Evolutionary conservation across 345 rosid genomes (phyloP).

Genomic region (Populus simonii): DNA sequence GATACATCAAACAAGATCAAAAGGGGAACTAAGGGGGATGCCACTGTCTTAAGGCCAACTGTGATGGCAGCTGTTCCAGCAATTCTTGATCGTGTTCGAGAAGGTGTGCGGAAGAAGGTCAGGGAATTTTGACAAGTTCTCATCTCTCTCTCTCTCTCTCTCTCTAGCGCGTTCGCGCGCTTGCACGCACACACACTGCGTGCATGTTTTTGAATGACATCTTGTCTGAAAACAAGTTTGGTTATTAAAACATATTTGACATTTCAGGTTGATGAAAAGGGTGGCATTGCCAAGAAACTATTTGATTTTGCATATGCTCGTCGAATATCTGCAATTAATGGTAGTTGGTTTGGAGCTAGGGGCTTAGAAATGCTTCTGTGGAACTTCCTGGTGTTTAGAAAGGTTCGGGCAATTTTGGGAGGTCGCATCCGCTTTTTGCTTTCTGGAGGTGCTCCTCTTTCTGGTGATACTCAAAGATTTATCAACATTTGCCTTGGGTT

Average conservation of each 20-base stretch:
- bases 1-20: constrained; percentile 92
- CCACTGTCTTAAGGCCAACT: constrained; percentile 71
- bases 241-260: constrained; percentile 14
- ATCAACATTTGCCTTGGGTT: constrained; percentile 97
- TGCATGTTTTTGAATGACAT: not conserved
- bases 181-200: not conserved
- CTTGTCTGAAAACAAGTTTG: constrained; percentile 1
- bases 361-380: constrained; percentile 80
- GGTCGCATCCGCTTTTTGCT: constrained; percentile 89
- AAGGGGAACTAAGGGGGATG: constrained; percentile 91
- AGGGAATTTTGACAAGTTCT: constrained; percentile 7
- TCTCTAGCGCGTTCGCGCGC: not conserved
- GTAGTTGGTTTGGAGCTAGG: constrained; percentile 97
- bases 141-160: not conserved
- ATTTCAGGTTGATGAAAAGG: constrained; percentile 76
- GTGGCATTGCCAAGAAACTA: constrained; percentile 72
- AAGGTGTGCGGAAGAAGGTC: constrained; percentile 96
- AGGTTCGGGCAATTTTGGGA: constrained; percentile 84
- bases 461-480: constrained; percentile 96
- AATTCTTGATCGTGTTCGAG: constrained; percentile 95
- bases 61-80: constrained; percentile 99
- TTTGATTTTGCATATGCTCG: constrained; percentile 92
- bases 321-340: constrained; percentile 84
- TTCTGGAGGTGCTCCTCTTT: constrained; percentile 99
- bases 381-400: constrained; percentile 79